Conservation (phyloP, 1,284 basidiomycete species). For the Phlebopus sp. region DNA sequence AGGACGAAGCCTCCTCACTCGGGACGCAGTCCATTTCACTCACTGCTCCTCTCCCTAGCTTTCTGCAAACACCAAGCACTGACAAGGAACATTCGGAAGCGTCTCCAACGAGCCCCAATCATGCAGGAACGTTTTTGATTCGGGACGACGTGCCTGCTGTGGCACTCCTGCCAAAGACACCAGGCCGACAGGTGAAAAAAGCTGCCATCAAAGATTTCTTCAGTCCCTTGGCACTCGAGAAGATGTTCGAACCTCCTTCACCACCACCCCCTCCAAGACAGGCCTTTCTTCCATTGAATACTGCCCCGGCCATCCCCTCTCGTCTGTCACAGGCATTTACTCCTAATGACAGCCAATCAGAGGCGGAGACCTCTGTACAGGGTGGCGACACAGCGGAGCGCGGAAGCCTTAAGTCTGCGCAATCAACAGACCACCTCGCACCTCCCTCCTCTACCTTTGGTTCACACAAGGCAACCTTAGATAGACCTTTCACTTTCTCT, state of each 20-base stretch:
- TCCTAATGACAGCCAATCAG: conserved; percentile 28
- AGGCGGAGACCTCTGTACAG: conserved; percentile 18
- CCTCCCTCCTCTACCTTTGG: conserved; percentile 7
- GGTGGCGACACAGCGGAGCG: conserved; percentile 8
- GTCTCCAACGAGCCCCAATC: conserved; percentile 24
- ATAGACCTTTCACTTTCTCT: conserved; percentile 75
- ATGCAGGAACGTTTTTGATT: conserved; percentile 75
- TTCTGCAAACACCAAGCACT: conserved; percentile 44
- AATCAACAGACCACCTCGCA: conserved; percentile 23
- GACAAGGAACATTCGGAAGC: conserved; percentile 30
- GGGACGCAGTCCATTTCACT: conserved; percentile 57
- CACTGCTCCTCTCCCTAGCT: conserved; percentile 55
- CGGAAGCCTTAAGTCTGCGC: conserved; percentile 11
- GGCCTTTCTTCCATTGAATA: conserved; percentile 22
- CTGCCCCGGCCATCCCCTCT: conserved; percentile 35
- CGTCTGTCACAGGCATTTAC: conserved; percentile 34
- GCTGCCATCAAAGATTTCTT: conserved; percentile 76
- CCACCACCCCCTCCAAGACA: conserved; percentile 55
- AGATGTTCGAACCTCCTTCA: conserved; percentile 76
- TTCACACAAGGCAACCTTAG: conserved; percentile 35
- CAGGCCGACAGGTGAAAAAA: conserved; percentile 57
- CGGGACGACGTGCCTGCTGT: conserved; percentile 62
- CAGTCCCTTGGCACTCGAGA: conserved; percentile 78
- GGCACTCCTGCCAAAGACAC: conserved; percentile 62
- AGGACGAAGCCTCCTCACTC: conserved; percentile 40